Percentiles rank a stretch among this genome's conserved stretches.
Evolutionary conservation across 176 grass and related monocot genomes (phyloP).

Genomic region (Metroxylon sagu): DNA sequence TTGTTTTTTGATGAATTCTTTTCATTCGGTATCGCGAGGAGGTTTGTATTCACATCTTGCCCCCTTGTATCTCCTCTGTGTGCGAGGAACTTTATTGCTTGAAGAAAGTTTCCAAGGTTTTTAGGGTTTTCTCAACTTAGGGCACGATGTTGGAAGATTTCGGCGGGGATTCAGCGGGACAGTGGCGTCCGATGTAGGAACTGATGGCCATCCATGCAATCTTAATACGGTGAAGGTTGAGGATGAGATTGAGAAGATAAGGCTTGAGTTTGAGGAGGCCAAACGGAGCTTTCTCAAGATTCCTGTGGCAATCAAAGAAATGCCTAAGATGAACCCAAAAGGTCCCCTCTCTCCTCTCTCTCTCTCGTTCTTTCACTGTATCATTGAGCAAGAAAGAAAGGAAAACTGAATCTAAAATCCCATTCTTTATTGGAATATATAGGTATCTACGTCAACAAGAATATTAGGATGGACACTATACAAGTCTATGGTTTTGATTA

Average conservation of each 20-base stretch:
- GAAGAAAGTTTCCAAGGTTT: neutral
- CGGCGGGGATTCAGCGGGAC: slow-evolving; percentile 5
- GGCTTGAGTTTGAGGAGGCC: slow-evolving; percentile 62
- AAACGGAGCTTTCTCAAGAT: slow-evolving; percentile 88
- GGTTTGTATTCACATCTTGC: slow-evolving; percentile 14
- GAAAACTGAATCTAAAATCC: neutral
- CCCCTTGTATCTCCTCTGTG: neutral
- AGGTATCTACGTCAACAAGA: slow-evolving; percentile 95
- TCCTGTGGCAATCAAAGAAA: slow-evolving; percentile 62
- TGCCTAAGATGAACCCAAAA: slow-evolving; percentile 83
- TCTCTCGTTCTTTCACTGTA: neutral
- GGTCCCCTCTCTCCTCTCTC: slow-evolving; percentile 3
- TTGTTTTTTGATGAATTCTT: slow-evolving; percentile 14
- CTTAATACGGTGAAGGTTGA: slow-evolving; percentile 13
- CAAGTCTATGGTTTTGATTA: slow-evolving; percentile 99
- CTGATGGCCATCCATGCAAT: neutral
- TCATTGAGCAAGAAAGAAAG: neutral
- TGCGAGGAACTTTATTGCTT: neutral
- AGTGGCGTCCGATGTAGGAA: neutral
- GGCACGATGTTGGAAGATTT: neutral
- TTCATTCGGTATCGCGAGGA: neutral
- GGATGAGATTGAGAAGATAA: slow-evolving; percentile 84
- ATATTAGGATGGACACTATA: slow-evolving; percentile 64
- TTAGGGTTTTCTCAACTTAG: slow-evolving; percentile 18
- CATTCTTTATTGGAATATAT: neutral